Percentiles rank a stretch among this genome's conserved stretches.
phyloP scores from a whole-genome alignment of 1,284 basidiomycete genomes.

The Quambalaria eucalypti region DNA sequence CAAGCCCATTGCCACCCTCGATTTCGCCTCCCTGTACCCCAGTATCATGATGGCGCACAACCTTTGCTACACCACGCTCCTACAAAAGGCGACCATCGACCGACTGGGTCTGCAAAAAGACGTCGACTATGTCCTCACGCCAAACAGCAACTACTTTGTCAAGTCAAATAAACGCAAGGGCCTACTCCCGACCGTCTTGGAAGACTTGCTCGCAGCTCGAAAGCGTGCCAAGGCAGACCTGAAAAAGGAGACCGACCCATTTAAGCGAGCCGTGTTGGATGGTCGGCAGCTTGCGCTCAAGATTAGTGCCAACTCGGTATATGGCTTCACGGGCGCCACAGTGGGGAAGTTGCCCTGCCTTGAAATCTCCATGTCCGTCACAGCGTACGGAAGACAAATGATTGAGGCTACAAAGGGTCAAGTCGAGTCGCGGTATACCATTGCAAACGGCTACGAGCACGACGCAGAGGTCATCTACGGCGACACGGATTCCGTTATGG shows the following conservation, averaged over 20 bases:
- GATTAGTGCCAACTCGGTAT: constrained; percentile 47
- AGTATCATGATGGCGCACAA: constrained; percentile 48
- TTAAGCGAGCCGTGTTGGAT: constrained; percentile 44
- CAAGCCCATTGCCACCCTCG: constrained; percentile 42
- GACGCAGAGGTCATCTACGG: constrained; percentile 45
- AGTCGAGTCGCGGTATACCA: constrained; percentile 42
- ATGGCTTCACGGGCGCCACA: constrained; percentile 46
- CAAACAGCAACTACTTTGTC: constrained; percentile 46
- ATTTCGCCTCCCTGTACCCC: constrained; percentile 46
- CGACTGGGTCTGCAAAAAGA: constrained; percentile 34
- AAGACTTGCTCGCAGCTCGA: constrained; percentile 38
- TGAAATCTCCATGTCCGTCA: constrained; percentile 47
- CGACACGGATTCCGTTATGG: constrained; percentile 47
- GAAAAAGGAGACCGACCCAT: constrained; percentile 45
- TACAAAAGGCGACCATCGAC: constrained; percentile 43
- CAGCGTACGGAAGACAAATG: constrained; percentile 46
- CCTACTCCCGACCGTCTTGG: constrained; percentile 41
- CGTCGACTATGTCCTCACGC: constrained; percentile 42
- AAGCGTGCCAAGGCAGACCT: constrained; percentile 45
- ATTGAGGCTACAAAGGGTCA: constrained; percentile 43
- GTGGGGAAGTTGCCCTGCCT: constrained; percentile 45
- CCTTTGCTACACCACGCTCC: constrained; percentile 45
- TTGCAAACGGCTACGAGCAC: constrained; percentile 44
- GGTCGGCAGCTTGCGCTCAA: constrained; percentile 45
- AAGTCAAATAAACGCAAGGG: constrained; percentile 37